Evolutionary conservation across 257 asterid species (phyloP).

Genomic region (Primulina huaijiensis): DNA sequence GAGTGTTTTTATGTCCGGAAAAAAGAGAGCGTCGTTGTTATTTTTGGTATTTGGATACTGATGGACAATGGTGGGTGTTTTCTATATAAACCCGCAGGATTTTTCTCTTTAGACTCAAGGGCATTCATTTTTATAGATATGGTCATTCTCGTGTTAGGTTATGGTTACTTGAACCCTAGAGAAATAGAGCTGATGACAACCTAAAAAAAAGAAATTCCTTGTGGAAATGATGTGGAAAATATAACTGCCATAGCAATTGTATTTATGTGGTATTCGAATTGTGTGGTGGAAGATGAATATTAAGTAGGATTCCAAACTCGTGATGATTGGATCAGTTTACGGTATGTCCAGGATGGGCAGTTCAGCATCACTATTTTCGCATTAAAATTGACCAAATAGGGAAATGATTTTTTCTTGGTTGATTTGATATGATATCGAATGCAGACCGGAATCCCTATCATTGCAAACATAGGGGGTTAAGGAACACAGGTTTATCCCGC

Average conservation of each 20-base stretch:
- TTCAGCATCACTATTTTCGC: neutral
- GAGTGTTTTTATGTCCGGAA: neutral
- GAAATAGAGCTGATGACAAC: neutral
- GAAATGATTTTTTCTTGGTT: neutral
- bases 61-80: neutral
- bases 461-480: neutral
- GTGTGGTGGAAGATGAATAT: neutral
- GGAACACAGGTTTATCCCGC: neutral
- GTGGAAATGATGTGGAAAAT: neutral
- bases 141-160: neutral
- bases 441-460: neutral
- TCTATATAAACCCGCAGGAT: neutral
- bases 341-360: neutral
- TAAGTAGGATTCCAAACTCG: neutral
- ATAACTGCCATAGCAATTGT: neutral
- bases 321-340: neutral
- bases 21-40: neutral
- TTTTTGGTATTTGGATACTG: neutral
- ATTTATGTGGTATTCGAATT: too few relatives aligned
- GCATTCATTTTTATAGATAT: neutral
- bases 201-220: too few relatives aligned
- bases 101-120: neutral
- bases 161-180: neutral
- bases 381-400: neutral
- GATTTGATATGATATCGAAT: neutral